Percentiles rank a stretch among this genome's conserved stretches.
Evolutionary conservation across 148 eudicot genomes (phyloP).

Genomic region (Oxyria digyna): DNA sequence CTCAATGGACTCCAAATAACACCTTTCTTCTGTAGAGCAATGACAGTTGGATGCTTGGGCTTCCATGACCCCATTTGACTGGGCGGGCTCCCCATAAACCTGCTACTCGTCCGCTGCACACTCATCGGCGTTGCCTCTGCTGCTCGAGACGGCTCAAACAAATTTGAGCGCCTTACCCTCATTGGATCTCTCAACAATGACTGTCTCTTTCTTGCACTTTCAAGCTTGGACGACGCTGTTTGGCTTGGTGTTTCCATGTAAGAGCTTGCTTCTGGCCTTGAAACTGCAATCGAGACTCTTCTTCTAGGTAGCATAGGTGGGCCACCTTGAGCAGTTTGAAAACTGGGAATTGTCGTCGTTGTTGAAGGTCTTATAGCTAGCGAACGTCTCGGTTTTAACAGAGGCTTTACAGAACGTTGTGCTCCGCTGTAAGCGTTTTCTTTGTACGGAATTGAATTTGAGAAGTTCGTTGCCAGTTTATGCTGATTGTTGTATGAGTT

Average conservation of each 20-base stretch:
- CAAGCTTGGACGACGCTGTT: too few species aligned
- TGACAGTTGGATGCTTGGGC: constrained; percentile 80
- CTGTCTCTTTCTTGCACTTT: not conserved
- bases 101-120: constrained; percentile 19
- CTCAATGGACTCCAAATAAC: constrained; percentile 83
- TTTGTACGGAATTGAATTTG: constrained; percentile 31
- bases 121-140: constrained; percentile 48
- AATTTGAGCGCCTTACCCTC: not conserved
- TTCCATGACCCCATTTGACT: constrained; percentile 59
- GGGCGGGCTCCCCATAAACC: constrained; percentile 66
- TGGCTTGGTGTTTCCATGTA: constrained; percentile 13
- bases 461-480: constrained; percentile 21
- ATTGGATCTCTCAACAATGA: not conserved
- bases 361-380: constrained; percentile 36
- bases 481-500: constrained; percentile 23
- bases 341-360: not conserved
- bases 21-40: constrained; percentile 60
- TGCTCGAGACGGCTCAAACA: not conserved
- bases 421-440: constrained; percentile 32
- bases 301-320: constrained; percentile 40
- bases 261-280: constrained; percentile 28
- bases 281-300: constrained; percentile 58
- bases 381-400: constrained; percentile 52
- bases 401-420: constrained; percentile 13
- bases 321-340: not conserved